phyloP scores from a whole-genome alignment of 495 filamentous ascomycete species.

The Trichoderma gamsii region DNA sequence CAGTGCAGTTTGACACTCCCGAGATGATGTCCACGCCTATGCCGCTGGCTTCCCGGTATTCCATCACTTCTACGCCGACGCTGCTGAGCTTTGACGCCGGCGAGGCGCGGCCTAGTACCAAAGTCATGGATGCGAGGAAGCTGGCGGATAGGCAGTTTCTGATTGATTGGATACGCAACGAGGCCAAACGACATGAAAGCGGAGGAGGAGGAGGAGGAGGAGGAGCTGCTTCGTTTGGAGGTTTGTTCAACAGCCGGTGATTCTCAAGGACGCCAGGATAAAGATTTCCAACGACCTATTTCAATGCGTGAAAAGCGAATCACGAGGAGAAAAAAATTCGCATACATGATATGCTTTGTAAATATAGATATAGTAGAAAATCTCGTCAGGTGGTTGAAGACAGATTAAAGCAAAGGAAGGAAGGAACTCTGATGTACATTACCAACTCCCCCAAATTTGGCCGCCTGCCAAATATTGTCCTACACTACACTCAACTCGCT shows the following conservation, averaged over 20 bases:
- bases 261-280: not conserved
- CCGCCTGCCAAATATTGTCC: too few species aligned
- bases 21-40: conserved; percentile 47
- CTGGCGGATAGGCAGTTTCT: conserved; percentile 51
- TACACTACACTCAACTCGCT: too few species aligned
- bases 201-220: conserved; percentile 1
- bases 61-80: conserved; percentile 62
- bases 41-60: conserved; percentile 46
- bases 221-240: conserved; percentile 31
- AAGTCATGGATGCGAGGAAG: conserved; percentile 46
- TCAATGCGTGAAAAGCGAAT: not conserved
- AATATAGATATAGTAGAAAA: too few species aligned
- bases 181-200: conserved; percentile 40
- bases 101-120: conserved; percentile 50
- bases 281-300: not conserved
- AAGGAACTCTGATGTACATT: too few species aligned
- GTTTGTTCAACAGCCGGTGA: conserved; percentile 40
- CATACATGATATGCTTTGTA: too few species aligned
- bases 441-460: too few species aligned
- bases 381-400: too few species aligned
- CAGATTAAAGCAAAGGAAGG: too few species aligned
- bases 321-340: too few species aligned
- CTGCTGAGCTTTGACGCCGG: conserved; percentile 58
- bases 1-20: conserved; percentile 58
- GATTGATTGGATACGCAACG: conserved; percentile 55